Evolutionary conservation across 352 stramenopile species (phyloP).

Genomic region (Hyaloperonospora arabidopsidis): DNA sequence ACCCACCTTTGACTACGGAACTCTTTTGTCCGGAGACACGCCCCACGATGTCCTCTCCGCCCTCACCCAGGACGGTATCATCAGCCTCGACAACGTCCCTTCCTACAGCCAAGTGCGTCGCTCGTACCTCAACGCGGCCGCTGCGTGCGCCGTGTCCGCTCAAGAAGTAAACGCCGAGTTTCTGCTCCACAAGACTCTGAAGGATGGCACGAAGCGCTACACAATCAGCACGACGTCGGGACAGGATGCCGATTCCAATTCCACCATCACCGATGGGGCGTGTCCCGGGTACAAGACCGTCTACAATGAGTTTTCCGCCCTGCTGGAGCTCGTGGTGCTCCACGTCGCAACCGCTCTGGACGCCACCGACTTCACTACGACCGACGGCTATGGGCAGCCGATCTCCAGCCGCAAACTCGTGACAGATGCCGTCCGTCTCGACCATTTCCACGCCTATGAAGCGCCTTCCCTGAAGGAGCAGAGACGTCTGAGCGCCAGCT

Average conservation of each 20-base stretch:
- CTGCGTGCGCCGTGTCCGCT: constrained; percentile 38
- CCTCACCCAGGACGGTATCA: constrained; percentile 61
- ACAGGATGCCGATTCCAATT: constrained; percentile 23
- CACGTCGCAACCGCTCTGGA: constrained; percentile 39
- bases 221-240: constrained; percentile 60
- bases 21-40: constrained; percentile 27
- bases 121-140: constrained; percentile 42
- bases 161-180: constrained; percentile 30
- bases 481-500: constrained; percentile 8
- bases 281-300: constrained; percentile 36
- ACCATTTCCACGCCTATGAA: constrained; percentile 63
- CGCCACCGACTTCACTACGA: constrained; percentile 33
- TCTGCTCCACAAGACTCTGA: constrained; percentile 47
- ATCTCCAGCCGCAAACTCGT: constrained; percentile 46
- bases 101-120: constrained; percentile 34
- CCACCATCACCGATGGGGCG: constrained; percentile 22
- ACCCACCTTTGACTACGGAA: constrained; percentile 47
- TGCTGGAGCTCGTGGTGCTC: constrained; percentile 43
- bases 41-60: constrained; percentile 36
- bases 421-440: constrained; percentile 42
- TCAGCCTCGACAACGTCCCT: constrained; percentile 57
- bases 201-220: constrained; percentile 57
- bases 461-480: constrained; percentile 18
- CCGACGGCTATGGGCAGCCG: constrained; percentile 30
- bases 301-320: constrained; percentile 36